phyloP scores from a whole-genome alignment of 371 early-diverging fungal species.

The Mucor lusitanicus region DNA sequence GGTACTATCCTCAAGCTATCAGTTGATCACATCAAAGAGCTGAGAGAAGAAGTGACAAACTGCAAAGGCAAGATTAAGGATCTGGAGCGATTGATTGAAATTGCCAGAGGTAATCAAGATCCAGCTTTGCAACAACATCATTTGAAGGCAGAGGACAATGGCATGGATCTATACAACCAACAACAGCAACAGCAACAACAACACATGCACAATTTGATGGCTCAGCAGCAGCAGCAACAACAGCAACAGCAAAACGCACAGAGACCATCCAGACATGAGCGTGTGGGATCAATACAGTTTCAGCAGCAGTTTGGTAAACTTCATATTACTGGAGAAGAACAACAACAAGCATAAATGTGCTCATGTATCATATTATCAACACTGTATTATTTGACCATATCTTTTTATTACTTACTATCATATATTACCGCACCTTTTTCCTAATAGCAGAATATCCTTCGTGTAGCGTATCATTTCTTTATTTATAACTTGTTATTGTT shows the following conservation, averaged over 20 bases:
- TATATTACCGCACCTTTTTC: background rate
- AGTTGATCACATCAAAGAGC: conserved; percentile 61
- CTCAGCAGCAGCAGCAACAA: conserved; percentile 1
- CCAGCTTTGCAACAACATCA: conserved; percentile 6
- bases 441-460: background rate
- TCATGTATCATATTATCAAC: background rate
- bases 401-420: background rate
- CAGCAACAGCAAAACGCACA: background rate
- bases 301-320: conserved; percentile 36
- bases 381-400: background rate
- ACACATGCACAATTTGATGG: conserved; percentile 9
- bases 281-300: conserved; percentile 30
- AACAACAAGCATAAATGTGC: conserved; percentile 5
- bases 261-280: conserved; percentile 14
- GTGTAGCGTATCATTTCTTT: background rate
- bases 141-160: conserved; percentile 5
- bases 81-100: conserved; percentile 72
- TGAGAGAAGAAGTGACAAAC: conserved; percentile 33
- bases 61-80: conserved; percentile 39
- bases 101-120: conserved; percentile 24
- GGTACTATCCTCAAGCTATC: conserved; percentile 86
- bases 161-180: conserved; percentile 6
- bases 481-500: background rate
- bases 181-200: conserved; percentile 20
- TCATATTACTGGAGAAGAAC: conserved; percentile 19